Conservation (phyloP, 768 basidiomycete genomes). For the Gymnopilus dilepis region DNA sequence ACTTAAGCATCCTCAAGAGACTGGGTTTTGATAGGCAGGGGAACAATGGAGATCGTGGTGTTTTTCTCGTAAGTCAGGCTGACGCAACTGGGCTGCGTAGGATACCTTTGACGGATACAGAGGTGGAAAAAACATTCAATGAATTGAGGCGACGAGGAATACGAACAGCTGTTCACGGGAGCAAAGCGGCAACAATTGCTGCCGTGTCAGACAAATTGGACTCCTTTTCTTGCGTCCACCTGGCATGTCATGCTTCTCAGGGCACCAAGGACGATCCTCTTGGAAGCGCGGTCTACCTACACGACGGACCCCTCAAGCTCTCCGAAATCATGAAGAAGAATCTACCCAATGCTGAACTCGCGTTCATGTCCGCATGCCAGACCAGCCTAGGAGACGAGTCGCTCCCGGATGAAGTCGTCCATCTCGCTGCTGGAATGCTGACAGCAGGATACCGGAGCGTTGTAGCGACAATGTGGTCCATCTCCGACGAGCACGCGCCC, state of each 20-base stretch:
- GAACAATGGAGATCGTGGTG: conserved; percentile 16
- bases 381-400: too few species aligned
- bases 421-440: too few species aligned
- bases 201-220: conserved; percentile 17
- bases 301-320: conserved; percentile 23
- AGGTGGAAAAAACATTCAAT: conserved; percentile 4
- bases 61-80: conserved; percentile 16
- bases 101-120: conserved; percentile 14
- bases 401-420: too few species aligned
- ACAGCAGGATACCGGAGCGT: too few species aligned
- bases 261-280: conserved; percentile 45
- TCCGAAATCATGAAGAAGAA: conserved; percentile 10
- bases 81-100: conserved; percentile 12
- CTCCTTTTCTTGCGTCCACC: conserved; percentile 31
- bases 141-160: neutral
- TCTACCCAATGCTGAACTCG: neutral
- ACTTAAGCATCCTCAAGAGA: neutral
- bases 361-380: conserved; percentile 37
- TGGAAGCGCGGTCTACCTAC: conserved; percentile 26
- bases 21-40: neutral
- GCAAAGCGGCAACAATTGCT: conserved; percentile 16
- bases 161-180: neutral
- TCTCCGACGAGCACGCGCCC: too few species aligned
- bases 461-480: too few species aligned
- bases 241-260: conserved; percentile 61